A percentile compares a stretch with the other conserved stretches of the same genome.
phyloP scores from a whole-genome alignment of 2,329 filamentous ascomycete species.

The Arachnomyces sp. region DNA sequence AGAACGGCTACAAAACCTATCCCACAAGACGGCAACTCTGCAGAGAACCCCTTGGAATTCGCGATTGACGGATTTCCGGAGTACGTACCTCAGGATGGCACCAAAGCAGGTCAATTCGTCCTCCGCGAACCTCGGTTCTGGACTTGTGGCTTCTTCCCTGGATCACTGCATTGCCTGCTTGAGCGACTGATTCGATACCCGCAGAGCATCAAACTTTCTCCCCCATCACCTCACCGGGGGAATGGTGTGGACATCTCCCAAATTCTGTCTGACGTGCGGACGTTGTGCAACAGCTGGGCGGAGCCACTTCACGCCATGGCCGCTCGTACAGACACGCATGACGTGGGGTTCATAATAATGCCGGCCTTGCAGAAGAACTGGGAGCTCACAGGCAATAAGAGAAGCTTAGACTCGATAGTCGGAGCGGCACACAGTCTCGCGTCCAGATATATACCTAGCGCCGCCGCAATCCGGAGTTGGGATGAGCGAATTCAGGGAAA shows the following conservation, averaged over 20 bases:
- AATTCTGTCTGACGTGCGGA: too few relatives aligned
- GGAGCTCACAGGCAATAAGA: conserved; percentile 33
- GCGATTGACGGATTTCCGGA: conserved; percentile 19
- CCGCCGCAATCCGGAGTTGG: conserved; percentile 32
- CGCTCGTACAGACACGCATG: conserved; percentile 45
- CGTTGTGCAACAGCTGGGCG: conserved; percentile 12
- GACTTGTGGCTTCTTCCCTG: too few relatives aligned
- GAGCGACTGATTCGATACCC: too few relatives aligned
- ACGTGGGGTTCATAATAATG: conserved; percentile 48
- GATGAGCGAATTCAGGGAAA: conserved; percentile 12
- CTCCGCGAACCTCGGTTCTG: too few relatives aligned
- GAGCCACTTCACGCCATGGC: conserved; percentile 12
- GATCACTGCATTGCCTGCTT: conserved; percentile 12
- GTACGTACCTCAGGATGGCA: conserved; percentile 18
- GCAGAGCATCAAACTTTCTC: too few relatives aligned
- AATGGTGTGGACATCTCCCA: conserved; percentile 6
- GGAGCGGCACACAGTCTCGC: conserved; percentile 20
- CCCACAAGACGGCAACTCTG: conserved; percentile 7
- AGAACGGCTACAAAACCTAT: conserved; percentile 12
- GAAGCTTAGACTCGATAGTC: conserved; percentile 9
- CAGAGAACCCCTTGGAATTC: conserved; percentile 10
- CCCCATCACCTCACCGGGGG: conserved; percentile 7
- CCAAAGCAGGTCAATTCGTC: too few relatives aligned
- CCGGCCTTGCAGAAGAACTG: conserved; percentile 42
- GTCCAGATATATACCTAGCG: conserved; percentile 27